Percentiles rank a stretch among this genome's conserved stretches.
phyloP scores from a whole-genome alignment of 495 filamentous ascomycete species.

The Endocarpon pusillum region DNA sequence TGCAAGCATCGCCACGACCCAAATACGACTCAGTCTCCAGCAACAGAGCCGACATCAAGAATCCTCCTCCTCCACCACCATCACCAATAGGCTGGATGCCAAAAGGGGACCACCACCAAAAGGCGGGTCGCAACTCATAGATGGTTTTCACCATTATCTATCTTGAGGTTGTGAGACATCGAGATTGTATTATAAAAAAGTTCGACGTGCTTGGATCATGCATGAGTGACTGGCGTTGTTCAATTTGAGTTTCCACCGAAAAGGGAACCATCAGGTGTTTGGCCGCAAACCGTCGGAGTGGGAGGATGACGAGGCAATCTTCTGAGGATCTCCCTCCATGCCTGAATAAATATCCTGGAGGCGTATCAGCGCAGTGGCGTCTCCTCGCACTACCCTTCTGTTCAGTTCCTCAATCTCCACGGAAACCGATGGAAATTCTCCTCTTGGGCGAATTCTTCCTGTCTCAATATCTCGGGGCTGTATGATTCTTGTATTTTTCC shows the following conservation, averaged over 20 bases:
- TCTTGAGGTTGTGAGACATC: not conserved
- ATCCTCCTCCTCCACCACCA: conserved; percentile 31
- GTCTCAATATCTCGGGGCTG: not conserved
- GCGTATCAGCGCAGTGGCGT: conserved; percentile 17
- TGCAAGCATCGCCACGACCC: conserved; percentile 20
- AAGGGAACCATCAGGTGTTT: conserved; percentile 11
- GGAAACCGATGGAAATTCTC: too few species aligned
- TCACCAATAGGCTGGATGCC: conserved; percentile 23
- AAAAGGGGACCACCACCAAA: not conserved
- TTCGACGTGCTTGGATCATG: not conserved
- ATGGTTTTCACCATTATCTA: not conserved
- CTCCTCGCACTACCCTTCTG: conserved; percentile 18
- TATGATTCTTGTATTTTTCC: not conserved
- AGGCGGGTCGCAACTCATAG: not conserved
- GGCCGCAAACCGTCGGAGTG: conserved; percentile 17
- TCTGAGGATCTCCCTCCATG: conserved; percentile 15
- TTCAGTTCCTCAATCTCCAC: conserved; percentile 20
- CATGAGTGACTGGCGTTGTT: not conserved
- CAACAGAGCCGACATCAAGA: conserved; percentile 13
- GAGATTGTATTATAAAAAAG: not conserved
- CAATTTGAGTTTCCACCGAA: not conserved
- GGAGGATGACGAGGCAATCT: conserved; percentile 18
- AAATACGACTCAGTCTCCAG: conserved; percentile 11
- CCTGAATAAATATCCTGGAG: conserved; percentile 18
- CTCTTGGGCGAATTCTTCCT: not conserved